Conservation (phyloP, 345 rosid genomes). For the Camelina neglecta region DNA sequence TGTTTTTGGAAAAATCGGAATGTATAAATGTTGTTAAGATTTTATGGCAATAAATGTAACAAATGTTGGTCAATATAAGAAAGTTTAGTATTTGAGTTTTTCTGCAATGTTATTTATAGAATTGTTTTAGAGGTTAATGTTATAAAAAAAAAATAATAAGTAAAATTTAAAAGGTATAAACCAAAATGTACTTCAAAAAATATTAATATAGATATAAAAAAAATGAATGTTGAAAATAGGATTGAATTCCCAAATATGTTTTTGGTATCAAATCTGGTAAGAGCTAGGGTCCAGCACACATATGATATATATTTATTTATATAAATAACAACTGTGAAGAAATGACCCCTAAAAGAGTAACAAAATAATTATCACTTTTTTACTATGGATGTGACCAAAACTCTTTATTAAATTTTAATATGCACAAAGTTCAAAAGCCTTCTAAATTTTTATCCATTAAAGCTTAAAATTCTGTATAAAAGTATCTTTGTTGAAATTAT, state of each 20-base stretch:
- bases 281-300: neutral
- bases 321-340: neutral
- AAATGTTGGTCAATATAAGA: too few species aligned
- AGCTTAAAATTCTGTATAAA: neutral
- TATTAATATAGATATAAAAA: too few species aligned
- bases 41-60: too few species aligned
- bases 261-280: neutral
- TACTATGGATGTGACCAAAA: neutral
- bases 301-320: too few species aligned
- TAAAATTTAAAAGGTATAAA: too few species aligned
- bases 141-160: too few species aligned
- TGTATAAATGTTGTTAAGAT: too few species aligned
- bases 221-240: neutral
- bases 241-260: neutral
- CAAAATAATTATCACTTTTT: constrained; percentile 10
- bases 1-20: too few species aligned
- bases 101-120: too few species aligned
- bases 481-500: neutral
- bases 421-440: neutral
- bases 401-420: neutral
- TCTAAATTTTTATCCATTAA: neutral
- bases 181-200: too few species aligned
- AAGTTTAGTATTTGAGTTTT: too few species aligned
- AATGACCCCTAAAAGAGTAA: neutral
- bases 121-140: too few species aligned